Conservation (phyloP, 2,329 filamentous ascomycete genomes). For the Volutella citrinella region DNA sequence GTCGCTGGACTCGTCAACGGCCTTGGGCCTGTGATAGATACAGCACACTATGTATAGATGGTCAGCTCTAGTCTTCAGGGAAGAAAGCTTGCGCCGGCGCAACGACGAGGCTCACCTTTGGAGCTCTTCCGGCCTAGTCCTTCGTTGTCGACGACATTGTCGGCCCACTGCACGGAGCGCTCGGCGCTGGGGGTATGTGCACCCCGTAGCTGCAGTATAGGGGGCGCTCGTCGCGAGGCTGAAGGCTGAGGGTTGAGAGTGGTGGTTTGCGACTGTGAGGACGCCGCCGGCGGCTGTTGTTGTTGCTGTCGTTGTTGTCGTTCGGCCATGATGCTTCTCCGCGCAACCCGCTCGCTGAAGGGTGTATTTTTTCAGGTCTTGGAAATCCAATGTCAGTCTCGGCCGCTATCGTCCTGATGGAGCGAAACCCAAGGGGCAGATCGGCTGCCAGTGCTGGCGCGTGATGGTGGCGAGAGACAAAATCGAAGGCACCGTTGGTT, state of each 20-base stretch:
- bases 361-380: too few species aligned
- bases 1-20: slow-evolving; percentile 77
- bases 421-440: too few species aligned
- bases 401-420: background rate
- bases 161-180: slow-evolving; percentile 86
- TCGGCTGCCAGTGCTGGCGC: too few species aligned
- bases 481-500: background rate
- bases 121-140: slow-evolving; percentile 90
- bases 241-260: slow-evolving; percentile 26
- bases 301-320: slow-evolving; percentile 23
- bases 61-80: slow-evolving; percentile 2
- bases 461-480: slow-evolving; percentile 8
- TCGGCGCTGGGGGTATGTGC: slow-evolving; percentile 40
- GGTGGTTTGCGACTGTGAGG: slow-evolving; percentile 33
- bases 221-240: slow-evolving; percentile 27
- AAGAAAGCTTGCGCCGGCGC: background rate
- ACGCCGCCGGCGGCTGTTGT: slow-evolving; percentile 25
- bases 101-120: slow-evolving; percentile 62
- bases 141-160: slow-evolving; percentile 93
- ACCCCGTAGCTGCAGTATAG: slow-evolving; percentile 52
- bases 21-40: slow-evolving; percentile 88
- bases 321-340: slow-evolving; percentile 32
- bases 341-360: too few species aligned
- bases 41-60: slow-evolving; percentile 72
- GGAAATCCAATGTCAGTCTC: too few species aligned